Evolutionary conservation across 2,329 filamentous ascomycete species (phyloP), one percentile per base, ranked within the genome.

Genomic region (Fusarium sterilihyphosum): DNA sequence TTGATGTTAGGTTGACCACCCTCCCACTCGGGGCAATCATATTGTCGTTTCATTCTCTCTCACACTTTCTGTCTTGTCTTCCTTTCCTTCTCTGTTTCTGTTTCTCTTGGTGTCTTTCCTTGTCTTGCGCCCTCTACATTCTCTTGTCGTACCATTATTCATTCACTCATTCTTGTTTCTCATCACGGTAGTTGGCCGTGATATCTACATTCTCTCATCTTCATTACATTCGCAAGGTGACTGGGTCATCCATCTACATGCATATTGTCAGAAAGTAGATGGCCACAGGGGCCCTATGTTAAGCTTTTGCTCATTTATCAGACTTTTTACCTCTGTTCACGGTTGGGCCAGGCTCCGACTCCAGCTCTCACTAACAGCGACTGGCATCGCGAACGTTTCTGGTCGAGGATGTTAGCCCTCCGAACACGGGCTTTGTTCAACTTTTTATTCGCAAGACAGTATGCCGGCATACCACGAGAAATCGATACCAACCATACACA

Each of bases 401-500:
- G 49, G 53, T 73, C 63, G 52, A 75, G 65, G 61, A 80, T 80
- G 78, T 79, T 82, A 63, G 83, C 80, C 78, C 83, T 87, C 79
- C 84, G 83, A 73, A 79, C 81, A 77, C 85, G 86, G 78, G 84
- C 85, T 68, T 85, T 86, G 69, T 84, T 87, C 66, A 89, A 87
- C 62, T 85, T 80, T 56, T 82, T 89, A 62, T 80, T 84, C 65
- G 87, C 86, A 59, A 86, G 84, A 79, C 84, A 84, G 80, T 89
- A 88, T 82, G 90, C 88, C 76, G 87, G 86, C 69, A 82, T 89
- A 73, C 87, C 87, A 54, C 86, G 79, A 75, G 59, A 70, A 26
- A 64, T 40, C 63, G 59, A 76, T 71, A 61, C 67, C 57, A 49
- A 67, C 67, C 70, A 73, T 71, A 46, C 62, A 74, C 31, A 58